Percentiles rank a stretch among this genome's conserved stretches.
phyloP scores from a whole-genome alignment of 768 basidiomycete species.

The Russula emetica region DNA sequence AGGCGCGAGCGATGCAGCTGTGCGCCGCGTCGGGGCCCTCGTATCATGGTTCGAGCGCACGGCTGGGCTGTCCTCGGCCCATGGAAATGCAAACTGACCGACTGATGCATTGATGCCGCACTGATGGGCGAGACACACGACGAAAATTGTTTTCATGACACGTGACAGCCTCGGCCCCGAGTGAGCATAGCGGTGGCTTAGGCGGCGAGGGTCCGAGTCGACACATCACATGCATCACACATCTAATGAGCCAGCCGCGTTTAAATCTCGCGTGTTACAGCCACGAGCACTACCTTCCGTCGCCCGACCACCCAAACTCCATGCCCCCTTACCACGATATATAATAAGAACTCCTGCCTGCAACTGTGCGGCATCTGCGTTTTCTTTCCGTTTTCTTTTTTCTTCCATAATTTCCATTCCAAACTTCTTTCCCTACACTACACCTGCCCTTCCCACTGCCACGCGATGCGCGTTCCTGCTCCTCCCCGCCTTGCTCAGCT shows the following conservation, averaged over 20 bases:
- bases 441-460: conserved; percentile 1
- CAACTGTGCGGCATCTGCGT: conserved; percentile 14
- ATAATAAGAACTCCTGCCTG: conserved; percentile 15
- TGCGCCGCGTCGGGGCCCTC: conserved; percentile 60
- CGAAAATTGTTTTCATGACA: background rate
- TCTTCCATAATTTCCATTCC: conserved; percentile 14
- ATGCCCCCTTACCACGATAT: conserved; percentile 16
- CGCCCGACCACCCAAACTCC: conserved; percentile 12
- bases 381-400: background rate
- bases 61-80: conserved; percentile 49
- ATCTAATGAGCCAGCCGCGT: no score
- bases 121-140: no score
- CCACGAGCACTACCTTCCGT: conserved; percentile 11
- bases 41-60: conserved; percentile 71
- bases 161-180: background rate
- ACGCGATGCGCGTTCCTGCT: conserved; percentile 24
- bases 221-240: conserved; percentile 18
- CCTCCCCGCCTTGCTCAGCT: conserved; percentile 15
- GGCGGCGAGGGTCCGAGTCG: background rate
- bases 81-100: background rate
- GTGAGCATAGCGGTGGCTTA: background rate
- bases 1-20: conserved; percentile 61
- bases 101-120: background rate
- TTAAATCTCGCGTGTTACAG: conserved; percentile 10
- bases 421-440: background rate